Evolutionary conservation across 306 rosid genomes (phyloP).

Genomic region (Vigna unguiculata): DNA sequence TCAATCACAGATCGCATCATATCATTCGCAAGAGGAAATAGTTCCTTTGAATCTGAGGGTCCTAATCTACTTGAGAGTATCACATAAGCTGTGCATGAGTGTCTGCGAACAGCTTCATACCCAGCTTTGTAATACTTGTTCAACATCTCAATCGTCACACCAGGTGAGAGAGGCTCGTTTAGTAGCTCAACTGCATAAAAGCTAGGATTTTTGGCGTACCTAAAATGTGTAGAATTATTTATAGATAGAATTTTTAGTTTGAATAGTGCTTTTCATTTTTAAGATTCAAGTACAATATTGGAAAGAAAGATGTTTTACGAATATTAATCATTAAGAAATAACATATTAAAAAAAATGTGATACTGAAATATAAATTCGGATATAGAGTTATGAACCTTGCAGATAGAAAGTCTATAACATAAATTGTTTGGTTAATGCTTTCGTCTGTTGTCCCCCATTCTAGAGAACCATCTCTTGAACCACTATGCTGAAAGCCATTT

Average conservation of each 20-base stretch:
- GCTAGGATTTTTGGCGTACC: conserved; percentile 62
- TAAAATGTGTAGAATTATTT: too few species aligned
- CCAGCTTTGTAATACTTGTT: conserved; percentile 68
- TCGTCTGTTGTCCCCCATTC: conserved; percentile 73
- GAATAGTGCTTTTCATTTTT: too few species aligned
- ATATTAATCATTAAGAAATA: too few species aligned
- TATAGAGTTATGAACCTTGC: too few species aligned
- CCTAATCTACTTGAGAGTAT: conserved; percentile 66
- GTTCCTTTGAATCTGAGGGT: conserved; percentile 52
- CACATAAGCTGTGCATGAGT: conserved; percentile 56
- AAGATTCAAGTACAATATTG: too few species aligned
- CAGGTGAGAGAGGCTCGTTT: conserved; percentile 72
- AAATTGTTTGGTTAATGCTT: conserved; percentile 64
- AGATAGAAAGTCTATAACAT: conserved; percentile 65
- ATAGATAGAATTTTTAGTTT: too few species aligned
- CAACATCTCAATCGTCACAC: conserved; percentile 54
- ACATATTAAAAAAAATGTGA: too few species aligned
- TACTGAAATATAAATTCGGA: too few species aligned
- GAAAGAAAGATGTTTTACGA: too few species aligned
- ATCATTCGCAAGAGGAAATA: conserved; percentile 63
- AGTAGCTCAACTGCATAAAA: conserved; percentile 74
- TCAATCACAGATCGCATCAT: conserved; percentile 60
- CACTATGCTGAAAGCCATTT: conserved; percentile 66
- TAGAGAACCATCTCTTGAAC: conserved; percentile 72
- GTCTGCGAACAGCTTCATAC: conserved; percentile 63